A percentile compares a stretch with the other conserved stretches of the same genome.
These are phyloP conservation scores for Ascochyta koolunga DNA, from an alignment of 2,329 filamentous ascomycete species.

Conservation along the genomic window DNA sequence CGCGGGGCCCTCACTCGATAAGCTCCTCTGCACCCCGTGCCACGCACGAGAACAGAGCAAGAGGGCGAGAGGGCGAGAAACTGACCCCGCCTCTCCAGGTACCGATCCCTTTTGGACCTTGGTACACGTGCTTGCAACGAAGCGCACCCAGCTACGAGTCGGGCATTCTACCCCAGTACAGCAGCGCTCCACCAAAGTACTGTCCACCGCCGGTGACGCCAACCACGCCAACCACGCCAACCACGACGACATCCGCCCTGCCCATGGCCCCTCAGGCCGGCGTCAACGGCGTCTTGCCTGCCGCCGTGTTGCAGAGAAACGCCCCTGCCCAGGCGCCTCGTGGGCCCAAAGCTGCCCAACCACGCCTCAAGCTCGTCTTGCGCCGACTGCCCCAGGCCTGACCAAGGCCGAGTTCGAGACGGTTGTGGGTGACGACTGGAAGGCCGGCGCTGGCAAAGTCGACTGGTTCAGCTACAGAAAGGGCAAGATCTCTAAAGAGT, in stretches of 20 bases:
- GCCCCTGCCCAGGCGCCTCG: conserved; percentile 37
- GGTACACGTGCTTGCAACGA: neutral
- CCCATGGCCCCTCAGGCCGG: conserved; percentile 41
- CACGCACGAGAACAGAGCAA: neutral
- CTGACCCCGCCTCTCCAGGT: neutral
- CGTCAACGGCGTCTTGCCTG: conserved; percentile 49
- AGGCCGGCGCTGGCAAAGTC: conserved; percentile 76
- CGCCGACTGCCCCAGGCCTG: conserved; percentile 86
- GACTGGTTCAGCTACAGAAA: conserved; percentile 79
- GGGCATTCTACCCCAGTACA: neutral
- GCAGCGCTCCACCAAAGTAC: neutral
- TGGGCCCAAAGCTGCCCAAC: conserved; percentile 53
- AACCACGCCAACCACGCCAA: too few species aligned
- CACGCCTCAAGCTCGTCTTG: conserved; percentile 82
- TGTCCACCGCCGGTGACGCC: too few species aligned
- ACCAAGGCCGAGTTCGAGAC: conserved; percentile 77
- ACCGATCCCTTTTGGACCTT: neutral
- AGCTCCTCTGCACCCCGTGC: neutral
- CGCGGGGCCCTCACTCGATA: conserved; percentile 2
- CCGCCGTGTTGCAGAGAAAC: conserved; percentile 46
- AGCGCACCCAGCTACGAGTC: neutral
- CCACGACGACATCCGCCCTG: neutral
- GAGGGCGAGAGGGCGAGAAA: too few species aligned
- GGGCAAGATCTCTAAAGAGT: conserved; percentile 86
- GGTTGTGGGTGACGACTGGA: conserved; percentile 81